Evolutionary conservation across 176 grass and related monocot species (phyloP), one percentile per base, ranked within the genome.

Genomic region (Calamus simplicifolius): DNA sequence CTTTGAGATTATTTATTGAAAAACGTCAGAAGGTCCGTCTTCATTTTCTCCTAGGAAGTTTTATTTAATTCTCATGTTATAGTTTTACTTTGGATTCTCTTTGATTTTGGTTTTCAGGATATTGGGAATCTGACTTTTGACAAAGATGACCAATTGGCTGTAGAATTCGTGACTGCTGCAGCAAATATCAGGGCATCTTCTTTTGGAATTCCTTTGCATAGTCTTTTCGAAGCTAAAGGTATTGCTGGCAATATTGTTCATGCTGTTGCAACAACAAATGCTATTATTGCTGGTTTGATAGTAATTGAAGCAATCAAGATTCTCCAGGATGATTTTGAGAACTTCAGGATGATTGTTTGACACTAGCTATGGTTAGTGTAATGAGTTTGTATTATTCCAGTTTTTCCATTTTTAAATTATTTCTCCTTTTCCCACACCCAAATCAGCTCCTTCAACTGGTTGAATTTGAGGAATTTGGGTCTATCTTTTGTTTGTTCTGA

Each of bases 231-330:
- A 79, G 84, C 93, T 69, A 98, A 98, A 80, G 93, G 93, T 72
- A 83, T 98, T 78, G 93, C 93, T 79, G 93, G 93, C 8, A 98
- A 98, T 73, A 98, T 98, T 68, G 93, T 98, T 30, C 93, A 98
- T 88, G 93, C 93, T 61, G 93, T 98, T 48, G 93, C 93, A 60
- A 98, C 93, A 64, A 98, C 93, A 21, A 98, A 98, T 85, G 88
- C 93, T 69, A 83, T 98, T 70, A 81, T 98, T 70, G 79, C 93
- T 70, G 93, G 93, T 79, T 63, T 98, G 27, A 98, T 98, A 75
- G 93, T 98, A 58, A 85, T 98, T 4, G 93, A 98, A 82, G 84
- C 93, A 73, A 88, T 92, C 56, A 98, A 98, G 79, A 88, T 98
- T 48, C 88, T 98, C 19, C 75, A 71, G 62, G 51, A 51, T 73